phyloP scores from a whole-genome alignment of 1,139 yeast genomes.

The Kodamaea alishanica region DNA sequence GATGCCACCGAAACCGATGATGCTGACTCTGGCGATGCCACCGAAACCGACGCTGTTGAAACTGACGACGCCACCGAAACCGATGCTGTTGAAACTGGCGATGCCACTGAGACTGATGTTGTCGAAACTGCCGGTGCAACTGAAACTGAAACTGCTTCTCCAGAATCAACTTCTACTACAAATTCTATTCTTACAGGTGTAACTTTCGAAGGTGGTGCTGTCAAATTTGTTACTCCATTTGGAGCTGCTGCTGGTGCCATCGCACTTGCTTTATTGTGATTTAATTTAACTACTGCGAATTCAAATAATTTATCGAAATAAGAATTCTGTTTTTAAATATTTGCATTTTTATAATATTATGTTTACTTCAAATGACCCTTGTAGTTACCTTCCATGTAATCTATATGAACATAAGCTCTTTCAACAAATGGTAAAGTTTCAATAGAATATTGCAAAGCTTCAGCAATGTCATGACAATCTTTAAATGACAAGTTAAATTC shows the following conservation, averaged over 20 bases:
- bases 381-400: slow-evolving; percentile 57
- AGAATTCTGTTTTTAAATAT: not conserved
- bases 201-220: not conserved
- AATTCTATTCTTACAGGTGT: slow-evolving; percentile 1
- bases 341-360: slow-evolving; percentile 1
- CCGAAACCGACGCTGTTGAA: slow-evolving; percentile 1
- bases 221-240: not conserved
- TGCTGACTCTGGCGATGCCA: not conserved
- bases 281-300: not conserved
- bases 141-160: not conserved
- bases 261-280: not conserved
- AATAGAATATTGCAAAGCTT: slow-evolving; percentile 73
- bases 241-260: slow-evolving; percentile 3
- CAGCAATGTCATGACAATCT: slow-evolving; percentile 79
- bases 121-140: slow-evolving; percentile 1
- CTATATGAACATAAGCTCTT: slow-evolving; percentile 79
- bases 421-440: slow-evolving; percentile 76
- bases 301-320: not conserved
- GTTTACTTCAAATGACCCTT: slow-evolving; percentile 43
- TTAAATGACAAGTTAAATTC: slow-evolving; percentile 46
- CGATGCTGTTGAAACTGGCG: not conserved
- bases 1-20: not conserved
- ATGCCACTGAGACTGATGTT: slow-evolving; percentile 3
- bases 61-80: slow-evolving; percentile 2
- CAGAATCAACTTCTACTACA: slow-evolving; percentile 1